Evolutionary conservation across 1,284 basidiomycete genomes (phyloP), one percentile per base, ranked within the genome.

Genomic region (Rhodotorula sp.): DNA sequence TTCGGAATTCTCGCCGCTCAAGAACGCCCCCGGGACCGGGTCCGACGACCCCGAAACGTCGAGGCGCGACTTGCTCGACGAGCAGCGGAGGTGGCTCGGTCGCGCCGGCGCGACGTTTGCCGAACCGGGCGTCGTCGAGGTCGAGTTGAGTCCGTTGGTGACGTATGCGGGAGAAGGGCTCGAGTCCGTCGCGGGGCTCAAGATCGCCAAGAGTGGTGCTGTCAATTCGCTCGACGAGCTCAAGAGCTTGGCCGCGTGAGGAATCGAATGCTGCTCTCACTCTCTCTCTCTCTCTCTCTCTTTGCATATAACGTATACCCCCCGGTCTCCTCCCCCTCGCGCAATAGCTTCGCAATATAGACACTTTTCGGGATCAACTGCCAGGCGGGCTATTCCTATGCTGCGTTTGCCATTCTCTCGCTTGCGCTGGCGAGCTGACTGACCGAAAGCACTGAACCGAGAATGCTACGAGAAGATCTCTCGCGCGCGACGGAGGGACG

Each of bases 1-100:
- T 71, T 92, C 96, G 72, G 96, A 99, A 83, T 99, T 99, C 79
- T 93, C 91, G 75, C 95, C 95, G 48, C 84, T 99, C 79, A 99
- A 99, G 86, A 99, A 99, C 79, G 96, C 95, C 3, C 92, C 93
- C 1, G 93, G 93, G 0, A 91, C 93, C 1, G 91, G 91, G n/a
- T 86, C 90, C n/a, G 97, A 99, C 81, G 90, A 93, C 80, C 91
- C 94, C 43, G 88, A 90, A 77, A 97, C 96, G 43, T 94, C 68
- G 20, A 86, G 94, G 60, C 86, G 88, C 62, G 96, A 99, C 84
- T 84, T 99, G 67, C 86, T 98, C 65, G 87, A 89, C n/a, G 93
- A 97, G 83, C 93, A 98, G 80, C 86, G 83, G 79, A 85, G 92
- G 57, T 99, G 93, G 88, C 83, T 99, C 76, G 86, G 89, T 78